These are phyloP conservation scores for Grosmannia huntii DNA, from an alignment of 2,329 filamentous ascomycete genomes.

Conservation along the genomic window DNA sequence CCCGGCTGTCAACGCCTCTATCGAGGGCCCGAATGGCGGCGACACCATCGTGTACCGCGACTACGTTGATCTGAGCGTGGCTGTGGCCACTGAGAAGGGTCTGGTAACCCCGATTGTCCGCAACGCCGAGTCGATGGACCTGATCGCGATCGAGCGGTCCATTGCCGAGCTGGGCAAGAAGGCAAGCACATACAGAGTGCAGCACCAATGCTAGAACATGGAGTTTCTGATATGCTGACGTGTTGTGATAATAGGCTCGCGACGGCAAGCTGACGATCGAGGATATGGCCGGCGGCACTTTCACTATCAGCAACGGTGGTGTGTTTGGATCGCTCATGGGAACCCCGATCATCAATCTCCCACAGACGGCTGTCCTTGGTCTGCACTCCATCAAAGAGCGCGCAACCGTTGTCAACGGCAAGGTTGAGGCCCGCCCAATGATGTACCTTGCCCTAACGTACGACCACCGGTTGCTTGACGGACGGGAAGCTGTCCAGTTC, in stretches of 20 bases:
- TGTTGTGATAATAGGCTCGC: conserved; percentile 51
- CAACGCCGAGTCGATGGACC: conserved; percentile 78
- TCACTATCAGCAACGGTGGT: conserved; percentile 94
- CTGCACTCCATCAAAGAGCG: conserved; percentile 96
- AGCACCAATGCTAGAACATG: background rate
- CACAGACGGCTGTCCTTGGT: conserved; percentile 82
- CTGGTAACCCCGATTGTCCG: conserved; percentile 93
- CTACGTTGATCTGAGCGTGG: conserved; percentile 95
- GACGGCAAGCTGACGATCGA: conserved; percentile 96
- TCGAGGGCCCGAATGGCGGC: conserved; percentile 86
- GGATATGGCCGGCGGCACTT: conserved; percentile 97
- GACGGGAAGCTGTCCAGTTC: conserved; percentile 91
- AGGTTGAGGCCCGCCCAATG: conserved; percentile 95
- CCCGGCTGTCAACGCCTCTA: conserved; percentile 91
- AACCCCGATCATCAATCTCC: conserved; percentile 95
- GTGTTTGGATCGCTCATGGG: conserved; percentile 97
- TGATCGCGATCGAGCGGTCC: conserved; percentile 78
- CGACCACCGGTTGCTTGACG: conserved; percentile 90
- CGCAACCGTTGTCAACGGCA: conserved; percentile 79
- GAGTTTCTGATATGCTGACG: background rate
- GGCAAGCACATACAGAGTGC: conserved; percentile 33
- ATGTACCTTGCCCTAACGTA: conserved; percentile 98
- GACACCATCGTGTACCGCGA: conserved; percentile 98
- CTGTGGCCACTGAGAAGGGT: conserved; percentile 94
- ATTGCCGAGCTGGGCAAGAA: conserved; percentile 96